Evolutionary conservation across 805 yeast genomes (phyloP), one percentile per base, ranked within the genome.

Genomic region (Blastobotrys attinorum): DNA sequence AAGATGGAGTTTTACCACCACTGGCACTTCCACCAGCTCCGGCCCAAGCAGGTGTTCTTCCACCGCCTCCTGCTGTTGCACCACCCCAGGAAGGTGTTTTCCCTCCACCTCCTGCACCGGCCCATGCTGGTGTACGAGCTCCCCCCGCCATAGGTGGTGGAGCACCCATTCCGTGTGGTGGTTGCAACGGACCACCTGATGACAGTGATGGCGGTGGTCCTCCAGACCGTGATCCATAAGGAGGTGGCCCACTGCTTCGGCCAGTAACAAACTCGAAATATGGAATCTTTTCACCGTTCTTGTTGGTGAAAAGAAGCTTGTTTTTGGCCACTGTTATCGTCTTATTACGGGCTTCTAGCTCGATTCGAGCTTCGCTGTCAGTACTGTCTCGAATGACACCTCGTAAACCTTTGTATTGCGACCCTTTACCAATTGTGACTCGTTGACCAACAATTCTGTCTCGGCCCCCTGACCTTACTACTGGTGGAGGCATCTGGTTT

Each of bases 351-450:
- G 96, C 85, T 63, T 92, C 97, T 51, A 92, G 73, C 66, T 92
- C 98, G 36, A 92, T 85, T 47, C 97, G 76, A 1, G 97, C 97
- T 53, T 75, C 76, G 11, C 83, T 83, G 49, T 94, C 98, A 55
- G 87, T 92, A 7, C 96, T 87, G 60, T 92, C 97, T 53, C 84
- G 83, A 35, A 92, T 86, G 51, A 86, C 83, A 61, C 98, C 98
- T 67, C 82, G 80, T 53, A 87, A 78, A 37, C 98, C 97, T 66
- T 92, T 92, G 63, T 90, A 87, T 39, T 77, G 79, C 23, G 95
- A 92, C n/a, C 96, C 87, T 57, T 83, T 80, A 31, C 85, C 77
- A 39, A 92, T 83, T 51, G 87, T 77, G 18, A 92, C 96, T 46
- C 83, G 82, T 58, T 86, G 87, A 53, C 86, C 83, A 31, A 92